Percentiles rank a stretch among this genome's conserved stretches.
These are phyloP conservation scores for Lanzia echinophila DNA, from an alignment of 2,329 filamentous ascomycete species.

Conservation along the genomic window DNA sequence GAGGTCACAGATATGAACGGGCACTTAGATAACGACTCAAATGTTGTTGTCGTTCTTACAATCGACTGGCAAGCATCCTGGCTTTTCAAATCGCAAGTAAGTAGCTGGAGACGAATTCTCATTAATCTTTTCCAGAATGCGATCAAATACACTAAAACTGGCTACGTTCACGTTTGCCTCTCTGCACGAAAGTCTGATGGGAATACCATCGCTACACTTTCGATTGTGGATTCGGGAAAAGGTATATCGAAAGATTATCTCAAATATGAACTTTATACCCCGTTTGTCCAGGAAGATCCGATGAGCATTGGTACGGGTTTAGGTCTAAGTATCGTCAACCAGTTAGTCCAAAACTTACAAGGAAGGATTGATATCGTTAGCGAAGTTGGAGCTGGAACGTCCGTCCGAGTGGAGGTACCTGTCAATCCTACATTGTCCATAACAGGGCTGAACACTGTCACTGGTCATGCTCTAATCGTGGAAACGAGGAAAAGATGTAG, in stretches of 20 bases:
- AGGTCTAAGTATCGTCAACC: slow-evolving; percentile 54
- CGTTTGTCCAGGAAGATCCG: slow-evolving; percentile 55
- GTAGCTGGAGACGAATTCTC: slow-evolving; percentile 43
- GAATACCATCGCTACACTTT: slow-evolving; percentile 28
- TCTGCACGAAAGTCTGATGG: slow-evolving; percentile 4
- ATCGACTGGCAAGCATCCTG: slow-evolving; percentile 38
- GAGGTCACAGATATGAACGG: neutral
- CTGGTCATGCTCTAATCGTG: neutral
- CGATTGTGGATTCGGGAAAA: slow-evolving; percentile 53
- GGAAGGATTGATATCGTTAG: slow-evolving; percentile 54
- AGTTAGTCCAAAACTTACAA: slow-evolving; percentile 51
- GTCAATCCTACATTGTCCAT: neutral
- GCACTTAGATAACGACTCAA: neutral
- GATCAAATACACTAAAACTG: slow-evolving; percentile 51
- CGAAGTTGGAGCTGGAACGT: slow-evolving; percentile 45
- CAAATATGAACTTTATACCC: slow-evolving; percentile 49
- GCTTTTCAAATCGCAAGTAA: slow-evolving; percentile 46
- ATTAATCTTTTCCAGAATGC: slow-evolving; percentile 59
- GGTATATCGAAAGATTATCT: slow-evolving; percentile 57
- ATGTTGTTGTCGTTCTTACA: slow-evolving; percentile 38
- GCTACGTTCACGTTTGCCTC: slow-evolving; percentile 41
- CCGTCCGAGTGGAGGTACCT: slow-evolving; percentile 42
- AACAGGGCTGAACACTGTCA: neutral
- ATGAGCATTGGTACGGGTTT: slow-evolving; percentile 54
- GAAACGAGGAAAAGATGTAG: slow-evolving; percentile 12